Percentiles rank a stretch among this genome's conserved stretches.
These are phyloP conservation scores for Cladosporium colombiae DNA, from an alignment of 2,329 filamentous ascomycete species.

Conservation along the genomic window DNA sequence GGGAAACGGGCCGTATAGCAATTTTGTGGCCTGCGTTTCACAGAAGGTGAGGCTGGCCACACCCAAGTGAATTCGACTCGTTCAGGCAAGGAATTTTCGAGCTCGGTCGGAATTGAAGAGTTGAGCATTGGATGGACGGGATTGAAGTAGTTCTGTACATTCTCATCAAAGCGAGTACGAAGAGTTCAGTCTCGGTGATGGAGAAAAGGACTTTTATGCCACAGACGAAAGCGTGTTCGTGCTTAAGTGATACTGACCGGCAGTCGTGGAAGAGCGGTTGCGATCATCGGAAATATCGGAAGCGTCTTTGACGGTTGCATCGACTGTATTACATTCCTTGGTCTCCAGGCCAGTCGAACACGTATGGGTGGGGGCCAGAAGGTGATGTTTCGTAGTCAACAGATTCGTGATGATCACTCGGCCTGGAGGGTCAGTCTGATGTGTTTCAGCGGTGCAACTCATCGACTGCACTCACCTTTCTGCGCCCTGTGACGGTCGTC, in stretches of 20 bases:
- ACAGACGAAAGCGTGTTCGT: background rate
- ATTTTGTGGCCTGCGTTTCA: background rate
- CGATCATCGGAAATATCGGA: background rate
- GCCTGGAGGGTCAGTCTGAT: background rate
- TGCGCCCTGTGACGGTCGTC: background rate
- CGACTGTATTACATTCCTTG: background rate
- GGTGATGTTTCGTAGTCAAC: background rate
- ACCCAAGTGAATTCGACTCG: background rate
- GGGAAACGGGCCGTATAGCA: background rate
- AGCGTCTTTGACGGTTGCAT: background rate
- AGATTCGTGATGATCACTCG: background rate
- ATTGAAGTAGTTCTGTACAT: background rate
- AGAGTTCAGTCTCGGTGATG: background rate
- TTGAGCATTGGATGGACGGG: background rate
- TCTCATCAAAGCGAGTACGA: background rate
- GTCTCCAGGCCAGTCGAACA: background rate
- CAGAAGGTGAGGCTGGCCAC: background rate
- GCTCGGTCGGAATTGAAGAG: background rate
- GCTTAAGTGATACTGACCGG: background rate
- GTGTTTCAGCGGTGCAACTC: background rate
- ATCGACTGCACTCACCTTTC: background rate
- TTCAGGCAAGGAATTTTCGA: background rate
- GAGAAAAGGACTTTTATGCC: background rate
- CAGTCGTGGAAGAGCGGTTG: background rate
- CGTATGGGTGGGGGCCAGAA: background rate